Evolutionary conservation across 805 yeast species (phyloP).

Genomic region (Zygoascus biomembranicola): DNA sequence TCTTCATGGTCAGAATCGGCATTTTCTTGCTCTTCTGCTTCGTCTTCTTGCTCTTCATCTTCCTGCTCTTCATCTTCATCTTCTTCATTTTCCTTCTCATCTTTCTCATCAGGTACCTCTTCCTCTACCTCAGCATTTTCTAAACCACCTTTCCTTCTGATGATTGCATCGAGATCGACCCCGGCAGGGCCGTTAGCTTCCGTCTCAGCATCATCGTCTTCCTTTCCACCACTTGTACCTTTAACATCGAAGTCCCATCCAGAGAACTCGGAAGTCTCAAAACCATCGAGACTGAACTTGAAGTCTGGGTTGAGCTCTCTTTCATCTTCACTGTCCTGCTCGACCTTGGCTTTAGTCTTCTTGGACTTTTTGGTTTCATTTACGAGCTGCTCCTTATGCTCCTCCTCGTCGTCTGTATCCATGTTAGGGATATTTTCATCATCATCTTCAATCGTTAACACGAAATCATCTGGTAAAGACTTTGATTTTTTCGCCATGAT

Average conservation of each 20-base stretch:
- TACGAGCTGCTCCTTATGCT: constrained; percentile 4
- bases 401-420: constrained; percentile 41
- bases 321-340: constrained; percentile 21
- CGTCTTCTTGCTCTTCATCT: constrained; percentile 24
- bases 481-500: constrained; percentile 3
- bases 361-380: constrained; percentile 10
- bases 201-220: constrained; percentile 28
- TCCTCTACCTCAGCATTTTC: constrained; percentile 35
- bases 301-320: constrained; percentile 66
- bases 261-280: constrained; percentile 34
- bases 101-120: constrained; percentile 24
- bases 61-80: constrained; percentile 26
- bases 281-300: constrained; percentile 51
- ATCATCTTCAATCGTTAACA: constrained; percentile 72
- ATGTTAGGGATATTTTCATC: constrained; percentile 58
- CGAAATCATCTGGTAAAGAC: constrained; percentile 38
- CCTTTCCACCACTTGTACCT: neutral
- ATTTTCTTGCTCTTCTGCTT: constrained; percentile 24
- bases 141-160: constrained; percentile 77
- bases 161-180: constrained; percentile 82
- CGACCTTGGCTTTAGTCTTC: constrained; percentile 19
- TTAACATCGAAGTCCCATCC: constrained; percentile 79
- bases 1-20: constrained; percentile 23
- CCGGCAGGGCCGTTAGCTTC: constrained; percentile 29
- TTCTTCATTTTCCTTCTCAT: constrained; percentile 21